Evolutionary conservation across 1,139 yeast species (phyloP).

Genomic region (Hansenula lynferdii): DNA sequence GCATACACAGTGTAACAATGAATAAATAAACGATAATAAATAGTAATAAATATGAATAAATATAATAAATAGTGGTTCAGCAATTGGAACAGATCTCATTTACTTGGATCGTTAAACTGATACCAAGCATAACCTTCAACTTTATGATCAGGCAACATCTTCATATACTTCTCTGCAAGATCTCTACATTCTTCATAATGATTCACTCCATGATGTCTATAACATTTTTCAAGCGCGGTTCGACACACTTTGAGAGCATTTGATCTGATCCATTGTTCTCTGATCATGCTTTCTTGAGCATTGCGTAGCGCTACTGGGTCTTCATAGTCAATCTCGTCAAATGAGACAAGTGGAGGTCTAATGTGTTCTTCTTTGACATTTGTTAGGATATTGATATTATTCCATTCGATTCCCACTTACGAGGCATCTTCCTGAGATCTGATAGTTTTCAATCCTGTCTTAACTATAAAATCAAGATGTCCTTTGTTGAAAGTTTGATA

Average conservation of each 20-base stretch:
- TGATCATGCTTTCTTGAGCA: slow-evolving; percentile 72
- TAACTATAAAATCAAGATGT: too few relatives aligned
- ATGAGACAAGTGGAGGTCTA: slow-evolving; percentile 74
- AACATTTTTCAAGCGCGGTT: slow-evolving; percentile 67
- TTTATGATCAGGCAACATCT: slow-evolving; percentile 65
- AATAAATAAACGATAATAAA: slow-evolving; percentile 2
- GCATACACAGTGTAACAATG: too few relatives aligned
- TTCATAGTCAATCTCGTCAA: slow-evolving; percentile 77
- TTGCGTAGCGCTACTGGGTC: slow-evolving; percentile 58
- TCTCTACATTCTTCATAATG: slow-evolving; percentile 77
- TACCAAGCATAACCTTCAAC: slow-evolving; percentile 73
- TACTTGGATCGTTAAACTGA: slow-evolving; percentile 81
- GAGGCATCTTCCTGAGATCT: neutral
- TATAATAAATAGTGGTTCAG: slow-evolving; percentile 5
- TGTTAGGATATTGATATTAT: neutral
- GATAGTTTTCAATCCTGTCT: neutral
- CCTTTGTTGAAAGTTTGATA: too few relatives aligned
- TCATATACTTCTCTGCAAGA: slow-evolving; percentile 72
- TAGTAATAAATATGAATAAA: slow-evolving; percentile 2
- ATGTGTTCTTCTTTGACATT: slow-evolving; percentile 34
- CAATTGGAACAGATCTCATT: slow-evolving; percentile 30
- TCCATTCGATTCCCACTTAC: neutral
- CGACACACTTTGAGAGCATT: slow-evolving; percentile 66
- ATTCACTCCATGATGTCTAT: slow-evolving; percentile 61
- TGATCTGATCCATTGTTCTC: slow-evolving; percentile 78